These are phyloP conservation scores for Pleurotus citrinopileatus DNA, from an alignment of 768 basidiomycete genomes.

Conservation along the genomic window DNA sequence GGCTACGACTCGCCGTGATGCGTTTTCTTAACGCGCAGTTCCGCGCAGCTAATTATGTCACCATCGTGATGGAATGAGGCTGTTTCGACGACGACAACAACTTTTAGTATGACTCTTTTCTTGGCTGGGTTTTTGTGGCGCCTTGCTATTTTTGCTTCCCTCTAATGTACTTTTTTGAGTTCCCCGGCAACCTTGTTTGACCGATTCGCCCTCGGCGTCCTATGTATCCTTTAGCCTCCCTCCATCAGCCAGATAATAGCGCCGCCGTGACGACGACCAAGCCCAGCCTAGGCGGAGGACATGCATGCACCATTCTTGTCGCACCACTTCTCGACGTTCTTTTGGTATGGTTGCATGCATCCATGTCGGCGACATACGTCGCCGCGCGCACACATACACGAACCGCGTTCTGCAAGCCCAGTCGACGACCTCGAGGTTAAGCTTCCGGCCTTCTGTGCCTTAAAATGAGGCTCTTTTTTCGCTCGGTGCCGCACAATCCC, in stretches of 20 bases:
- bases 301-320: no score
- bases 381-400: no score
- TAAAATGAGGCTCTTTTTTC: background rate
- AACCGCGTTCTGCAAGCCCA: no score
- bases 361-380: no score
- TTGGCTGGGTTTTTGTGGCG: background rate
- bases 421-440: constrained; percentile 1
- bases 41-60: background rate
- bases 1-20: background rate
- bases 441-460: constrained; percentile 6
- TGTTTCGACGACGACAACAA: no score
- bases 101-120: background rate
- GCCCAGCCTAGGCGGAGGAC: no score
- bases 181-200: background rate
- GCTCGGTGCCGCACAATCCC: background rate
- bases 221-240: background rate
- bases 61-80: background rate
- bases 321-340: no score
- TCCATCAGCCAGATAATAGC: background rate
- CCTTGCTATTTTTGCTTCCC: no score
- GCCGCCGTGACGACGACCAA: background rate
- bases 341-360: background rate
- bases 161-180: background rate
- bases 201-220: background rate
- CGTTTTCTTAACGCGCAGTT: background rate